A percentile compares a stretch with the other conserved stretches of the same genome.
These are phyloP conservation scores for Lecanicillium sp. DNA, from an alignment of 2,329 filamentous ascomycete genomes.

Conservation along the genomic window DNA sequence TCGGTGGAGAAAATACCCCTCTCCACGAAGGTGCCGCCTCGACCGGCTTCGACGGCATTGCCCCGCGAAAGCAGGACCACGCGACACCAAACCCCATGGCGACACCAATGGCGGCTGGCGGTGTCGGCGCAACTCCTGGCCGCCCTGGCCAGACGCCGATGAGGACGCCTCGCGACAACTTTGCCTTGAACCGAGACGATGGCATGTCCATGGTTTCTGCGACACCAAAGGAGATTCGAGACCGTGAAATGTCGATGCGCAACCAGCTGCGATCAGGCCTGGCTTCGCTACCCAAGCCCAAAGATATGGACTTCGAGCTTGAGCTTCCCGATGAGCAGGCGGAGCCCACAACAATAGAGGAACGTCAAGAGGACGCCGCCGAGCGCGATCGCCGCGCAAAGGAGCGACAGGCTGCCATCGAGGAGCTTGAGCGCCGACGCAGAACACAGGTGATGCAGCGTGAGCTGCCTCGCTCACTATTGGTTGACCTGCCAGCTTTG, in stretches of 20 bases:
- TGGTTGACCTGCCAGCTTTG: constrained; percentile 65
- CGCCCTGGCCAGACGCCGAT: constrained; percentile 75
- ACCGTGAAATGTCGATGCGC: constrained; percentile 63
- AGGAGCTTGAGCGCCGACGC: constrained; percentile 73
- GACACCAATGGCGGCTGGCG: constrained; percentile 69
- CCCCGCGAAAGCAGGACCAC: constrained; percentile 71
- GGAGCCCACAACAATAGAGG: constrained; percentile 46
- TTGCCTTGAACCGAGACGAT: constrained; percentile 72
- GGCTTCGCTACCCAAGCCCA: constrained; percentile 83
- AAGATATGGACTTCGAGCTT: constrained; percentile 89
- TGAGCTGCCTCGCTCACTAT: constrained; percentile 68
- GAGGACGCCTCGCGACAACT: constrained; percentile 81
- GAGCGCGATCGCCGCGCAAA: constrained; percentile 75
- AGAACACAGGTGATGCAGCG: constrained; percentile 90
- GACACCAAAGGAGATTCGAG: constrained; percentile 70
- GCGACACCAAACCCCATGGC: constrained; percentile 95
- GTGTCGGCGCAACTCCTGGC: constrained; percentile 61
- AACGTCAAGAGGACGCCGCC: constrained; percentile 55
- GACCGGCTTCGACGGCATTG: constrained; percentile 80
- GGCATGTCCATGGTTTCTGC: constrained; percentile 62
- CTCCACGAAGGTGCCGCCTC: constrained; percentile 75
- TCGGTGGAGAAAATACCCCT: constrained; percentile 91
- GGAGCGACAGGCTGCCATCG: constrained; percentile 62
- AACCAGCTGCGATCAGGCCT: constrained; percentile 66
- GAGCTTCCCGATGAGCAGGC: constrained; percentile 79